Conservation (phyloP, 2,329 filamentous ascomycete genomes). For the Paracorniculantispora psalliotae region DNA sequence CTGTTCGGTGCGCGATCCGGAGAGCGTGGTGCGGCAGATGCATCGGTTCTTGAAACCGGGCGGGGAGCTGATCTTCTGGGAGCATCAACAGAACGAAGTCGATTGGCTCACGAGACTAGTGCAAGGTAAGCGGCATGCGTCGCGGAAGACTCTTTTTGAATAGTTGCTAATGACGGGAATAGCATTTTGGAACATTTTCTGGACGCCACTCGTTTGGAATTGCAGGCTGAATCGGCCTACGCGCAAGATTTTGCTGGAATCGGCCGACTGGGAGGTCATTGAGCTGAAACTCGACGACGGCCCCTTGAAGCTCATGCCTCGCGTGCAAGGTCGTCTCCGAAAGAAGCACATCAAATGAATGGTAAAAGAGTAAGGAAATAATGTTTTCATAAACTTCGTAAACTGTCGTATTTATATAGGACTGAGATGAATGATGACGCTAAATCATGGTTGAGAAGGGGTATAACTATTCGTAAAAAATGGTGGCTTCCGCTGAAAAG, state of each 20-base stretch:
- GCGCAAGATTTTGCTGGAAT: not conserved
- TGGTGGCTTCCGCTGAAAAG: not conserved
- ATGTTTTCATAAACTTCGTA: not conserved
- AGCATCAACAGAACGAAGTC: constrained; percentile 28
- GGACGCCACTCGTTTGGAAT: not conserved
- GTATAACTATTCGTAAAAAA: constrained; percentile 2
- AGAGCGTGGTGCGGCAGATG: constrained; percentile 24
- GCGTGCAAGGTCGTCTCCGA: not conserved
- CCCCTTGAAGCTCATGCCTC: constrained; percentile 9
- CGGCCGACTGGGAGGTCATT: constrained; percentile 8
- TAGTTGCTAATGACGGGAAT: not conserved
- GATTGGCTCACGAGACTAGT: constrained; percentile 23
- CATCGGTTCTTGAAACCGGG: constrained; percentile 39
- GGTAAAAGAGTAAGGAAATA: not conserved
- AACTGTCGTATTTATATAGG: not conserved
- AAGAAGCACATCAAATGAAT: not conserved
- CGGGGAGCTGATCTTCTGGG: constrained; percentile 42
- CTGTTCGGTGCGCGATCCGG: constrained; percentile 31
- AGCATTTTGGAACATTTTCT: constrained; percentile 5
- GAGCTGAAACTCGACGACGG: not conserved
- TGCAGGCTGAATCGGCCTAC: constrained; percentile 6
- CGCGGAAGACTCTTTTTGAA: not conserved
- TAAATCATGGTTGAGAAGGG: not conserved
- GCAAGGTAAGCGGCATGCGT: constrained; percentile 23
- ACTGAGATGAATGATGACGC: not conserved